Conservation (phyloP, 78 protist species). For the Capsaspora owczarzaki region DNA sequence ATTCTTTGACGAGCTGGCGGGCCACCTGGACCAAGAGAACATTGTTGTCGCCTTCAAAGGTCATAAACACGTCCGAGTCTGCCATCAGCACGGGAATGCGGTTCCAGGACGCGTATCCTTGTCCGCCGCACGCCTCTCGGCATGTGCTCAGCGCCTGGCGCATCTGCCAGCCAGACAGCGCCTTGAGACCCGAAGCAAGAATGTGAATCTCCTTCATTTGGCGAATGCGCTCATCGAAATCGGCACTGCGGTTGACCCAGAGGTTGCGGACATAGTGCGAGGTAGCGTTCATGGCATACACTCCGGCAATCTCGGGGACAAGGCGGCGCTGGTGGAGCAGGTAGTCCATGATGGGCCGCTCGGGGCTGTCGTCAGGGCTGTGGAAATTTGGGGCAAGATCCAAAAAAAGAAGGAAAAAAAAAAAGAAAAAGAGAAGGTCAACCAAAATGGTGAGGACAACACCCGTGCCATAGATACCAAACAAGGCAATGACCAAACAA, state of each 20-base stretch:
- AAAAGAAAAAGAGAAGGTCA: not conserved
- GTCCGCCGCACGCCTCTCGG: conserved; percentile 10
- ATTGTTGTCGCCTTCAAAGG: conserved; percentile 2
- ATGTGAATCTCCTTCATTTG: not conserved
- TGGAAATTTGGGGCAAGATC: too few relatives aligned
- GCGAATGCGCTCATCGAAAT: not conserved
- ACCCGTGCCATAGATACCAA: not conserved
- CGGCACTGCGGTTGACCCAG: not conserved
- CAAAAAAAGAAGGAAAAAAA: not conserved
- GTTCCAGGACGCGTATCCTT: not conserved
- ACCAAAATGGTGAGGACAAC: too few relatives aligned
- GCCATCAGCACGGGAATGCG: not conserved
- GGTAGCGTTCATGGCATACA: conserved; percentile 25
- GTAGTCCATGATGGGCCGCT: conserved; percentile 20
- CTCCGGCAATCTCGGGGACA: conserved; percentile 19
- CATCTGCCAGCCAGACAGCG: not conserved
- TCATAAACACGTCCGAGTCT: not conserved
- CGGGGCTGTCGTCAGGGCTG: not conserved
- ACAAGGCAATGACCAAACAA: not conserved
- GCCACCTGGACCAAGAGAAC: not conserved
- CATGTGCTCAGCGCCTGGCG: not conserved
- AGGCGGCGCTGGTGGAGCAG: conserved; percentile 30
- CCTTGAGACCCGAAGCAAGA: not conserved
- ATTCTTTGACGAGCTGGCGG: not conserved
- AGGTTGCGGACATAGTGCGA: not conserved